Conservation (phyloP, 2,329 filamentous ascomycete species). For the Aspergillus brunneoviolaceus region DNA sequence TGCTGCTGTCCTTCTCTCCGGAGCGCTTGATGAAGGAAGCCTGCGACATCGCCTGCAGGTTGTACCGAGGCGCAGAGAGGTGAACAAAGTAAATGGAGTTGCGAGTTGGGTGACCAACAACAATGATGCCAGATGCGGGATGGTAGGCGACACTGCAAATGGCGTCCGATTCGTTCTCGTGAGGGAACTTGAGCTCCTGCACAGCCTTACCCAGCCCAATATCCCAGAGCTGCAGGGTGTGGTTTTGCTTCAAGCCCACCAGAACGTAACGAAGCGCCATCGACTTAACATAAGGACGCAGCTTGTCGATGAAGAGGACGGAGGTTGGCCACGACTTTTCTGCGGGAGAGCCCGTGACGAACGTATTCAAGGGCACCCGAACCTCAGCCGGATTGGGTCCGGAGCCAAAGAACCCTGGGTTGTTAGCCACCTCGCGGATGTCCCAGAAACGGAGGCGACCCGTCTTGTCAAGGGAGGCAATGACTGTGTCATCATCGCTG, state of each 20-base stretch:
- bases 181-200: slow-evolving; percentile 93
- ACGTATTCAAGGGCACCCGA: slow-evolving; percentile 79
- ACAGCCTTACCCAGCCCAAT: slow-evolving; percentile 91
- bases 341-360: slow-evolving; percentile 79
- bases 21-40: slow-evolving; percentile 82
- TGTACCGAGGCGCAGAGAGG: slow-evolving; percentile 90
- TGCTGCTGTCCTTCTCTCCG: slow-evolving; percentile 66
- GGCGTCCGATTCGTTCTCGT: slow-evolving; percentile 94
- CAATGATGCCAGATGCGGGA: slow-evolving; percentile 84
- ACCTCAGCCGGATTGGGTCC: slow-evolving; percentile 65
- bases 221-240: slow-evolving; percentile 98
- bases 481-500: slow-evolving; percentile 91
- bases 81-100: slow-evolving; percentile 98
- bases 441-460: slow-evolving; percentile 98
- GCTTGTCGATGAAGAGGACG: slow-evolving; percentile 92
- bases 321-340: slow-evolving; percentile 98
- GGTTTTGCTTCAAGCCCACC: slow-evolving; percentile 98
- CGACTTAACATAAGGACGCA: slow-evolving; percentile 86
- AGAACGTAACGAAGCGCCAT: slow-evolving; percentile 92
- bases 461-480: slow-evolving; percentile 95
- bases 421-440: slow-evolving; percentile 71
- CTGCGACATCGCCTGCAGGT: slow-evolving; percentile 75
- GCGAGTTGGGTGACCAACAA: slow-evolving; percentile 91
- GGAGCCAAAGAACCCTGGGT: slow-evolving; percentile 43
- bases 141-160: slow-evolving; percentile 97